Evolutionary conservation across 306 rosid genomes (phyloP), one percentile per base, ranked within the genome.

Genomic region (Oemleria cerasiformis): DNA sequence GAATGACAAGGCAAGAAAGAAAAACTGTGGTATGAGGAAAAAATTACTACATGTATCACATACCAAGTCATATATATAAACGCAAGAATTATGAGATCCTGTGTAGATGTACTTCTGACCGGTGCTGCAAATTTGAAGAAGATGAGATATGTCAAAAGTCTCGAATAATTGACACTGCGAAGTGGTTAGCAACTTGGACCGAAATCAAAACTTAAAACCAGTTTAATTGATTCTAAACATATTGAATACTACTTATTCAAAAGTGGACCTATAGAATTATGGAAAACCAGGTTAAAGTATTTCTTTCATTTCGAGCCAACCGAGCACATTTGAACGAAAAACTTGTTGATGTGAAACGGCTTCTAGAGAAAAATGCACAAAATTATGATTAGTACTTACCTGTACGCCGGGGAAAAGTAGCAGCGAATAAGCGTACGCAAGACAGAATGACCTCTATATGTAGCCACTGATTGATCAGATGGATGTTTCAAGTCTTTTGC

Each of bases 101-200:
- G 97, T 91, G 84, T 88, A 94, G 68, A 94, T 94, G 90, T 87
- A 94, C 84, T 94, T 91, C 76, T 87, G 98, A 65, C 96, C 98
- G 7, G 97, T 94, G 90, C 97, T 94, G 97, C 91, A 84, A 84
- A 45, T 40, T 61, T 62, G 5, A 77, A 50, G 65, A 9, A 59
- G 57, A 47, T 41, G 21, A 48, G 50, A 42, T 68, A 41, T 30
- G 14, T 78, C 30, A 47, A 11, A 10, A 55, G 58, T 49, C 5
- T 30, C n/a, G 30, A 57, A 68, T 20, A 30, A 68, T 62, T 36
- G 62, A 60, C 19, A 55, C 39, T 7, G 59, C 7, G 57, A 54
- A 73, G 3, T 3, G 0, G 44, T 20, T 25, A 49, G 40, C 42
- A 53, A 15, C 10, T 55, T 41, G 10, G 5, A 72, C 39, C 39